phyloP scores from a whole-genome alignment of 805 yeast species.

The Metschnikowia borealis region DNA sequence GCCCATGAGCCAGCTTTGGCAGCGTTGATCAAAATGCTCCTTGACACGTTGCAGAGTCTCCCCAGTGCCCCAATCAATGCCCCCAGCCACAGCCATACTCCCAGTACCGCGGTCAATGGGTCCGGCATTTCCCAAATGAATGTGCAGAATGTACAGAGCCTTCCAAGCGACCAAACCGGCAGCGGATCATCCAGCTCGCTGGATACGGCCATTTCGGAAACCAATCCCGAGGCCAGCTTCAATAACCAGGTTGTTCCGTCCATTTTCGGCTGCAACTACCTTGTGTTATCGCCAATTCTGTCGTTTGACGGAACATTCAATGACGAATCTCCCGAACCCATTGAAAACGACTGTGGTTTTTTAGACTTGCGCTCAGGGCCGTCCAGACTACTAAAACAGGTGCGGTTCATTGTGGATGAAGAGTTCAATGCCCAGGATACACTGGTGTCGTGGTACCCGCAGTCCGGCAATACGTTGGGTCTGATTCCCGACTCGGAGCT shows the following conservation, averaged over 20 bases:
- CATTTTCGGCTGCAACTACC: slow-evolving; percentile 1
- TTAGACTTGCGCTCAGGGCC: not conserved
- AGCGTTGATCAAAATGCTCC: not conserved
- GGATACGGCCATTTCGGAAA: not conserved
- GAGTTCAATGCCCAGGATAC: slow-evolving; percentile 1
- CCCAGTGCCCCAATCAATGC: not conserved
- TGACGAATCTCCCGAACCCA: not conserved
- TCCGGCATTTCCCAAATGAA: no score
- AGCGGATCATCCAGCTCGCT: not conserved
- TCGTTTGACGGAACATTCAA: slow-evolving; percentile 1
- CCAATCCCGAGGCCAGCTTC: slow-evolving; percentile 2
- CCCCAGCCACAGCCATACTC: no score
- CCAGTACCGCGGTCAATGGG: no score
- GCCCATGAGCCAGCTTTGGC: not conserved
- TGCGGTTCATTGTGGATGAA: slow-evolving; percentile 2
- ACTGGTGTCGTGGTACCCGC: not conserved
- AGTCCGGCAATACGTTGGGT: not conserved
- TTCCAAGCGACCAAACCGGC: not conserved
- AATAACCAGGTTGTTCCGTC: slow-evolving; percentile 1
- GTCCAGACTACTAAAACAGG: not conserved
- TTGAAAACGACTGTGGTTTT: slow-evolving; percentile 2
- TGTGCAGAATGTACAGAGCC: no score
- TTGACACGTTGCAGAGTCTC: not conserved
- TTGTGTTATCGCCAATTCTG: slow-evolving; percentile 3
- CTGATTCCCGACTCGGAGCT: not conserved